phyloP scores from a whole-genome alignment of 2,329 filamentous ascomycete species.

The Aspergillus amoenus region DNA sequence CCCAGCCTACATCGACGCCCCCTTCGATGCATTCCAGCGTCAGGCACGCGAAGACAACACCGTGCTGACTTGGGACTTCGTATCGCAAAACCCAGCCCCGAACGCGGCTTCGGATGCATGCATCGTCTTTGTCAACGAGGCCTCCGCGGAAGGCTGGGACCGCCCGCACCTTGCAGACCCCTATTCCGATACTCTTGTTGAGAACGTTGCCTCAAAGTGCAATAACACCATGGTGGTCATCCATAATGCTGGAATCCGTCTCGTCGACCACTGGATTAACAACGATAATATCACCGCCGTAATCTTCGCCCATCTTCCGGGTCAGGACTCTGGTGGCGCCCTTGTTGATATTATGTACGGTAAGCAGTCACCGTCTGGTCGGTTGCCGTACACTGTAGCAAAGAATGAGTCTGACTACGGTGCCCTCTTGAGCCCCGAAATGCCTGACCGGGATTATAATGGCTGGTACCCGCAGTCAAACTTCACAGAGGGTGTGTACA shows the following conservation, averaged over 20 bases:
- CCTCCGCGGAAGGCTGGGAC: conserved; percentile 42
- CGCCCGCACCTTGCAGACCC: conserved; percentile 31
- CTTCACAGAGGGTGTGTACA: conserved; percentile 14
- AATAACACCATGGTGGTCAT: conserved; percentile 64
- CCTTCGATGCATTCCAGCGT: conserved; percentile 56
- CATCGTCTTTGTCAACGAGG: conserved; percentile 59
- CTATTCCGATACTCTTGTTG: conserved; percentile 55
- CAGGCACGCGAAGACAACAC: conserved; percentile 58
- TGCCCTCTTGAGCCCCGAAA: neutral
- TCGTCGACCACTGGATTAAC: conserved; percentile 57
- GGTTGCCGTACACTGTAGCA: conserved; percentile 63
- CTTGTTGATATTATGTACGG: conserved; percentile 60
- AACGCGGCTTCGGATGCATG: conserved; percentile 28
- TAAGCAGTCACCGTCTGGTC: conserved; percentile 54
- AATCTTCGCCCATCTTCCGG: conserved; percentile 62
- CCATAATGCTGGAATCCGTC: conserved; percentile 61
- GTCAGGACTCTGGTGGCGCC: conserved; percentile 60
- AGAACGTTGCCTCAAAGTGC: conserved; percentile 58
- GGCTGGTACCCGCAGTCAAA: conserved; percentile 11
- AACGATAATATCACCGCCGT: conserved; percentile 63
- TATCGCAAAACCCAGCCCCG: conserved; percentile 49
- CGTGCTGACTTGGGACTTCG: conserved; percentile 60
- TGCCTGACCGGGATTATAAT: neutral
- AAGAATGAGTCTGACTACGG: conserved; percentile 55
- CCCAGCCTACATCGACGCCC: conserved; percentile 51